Percentiles rank a stretch among this genome's conserved stretches.
Evolutionary conservation across 192 early-diverging fungal genomes (phyloP).

Genomic region (Coemansia sp.): DNA sequence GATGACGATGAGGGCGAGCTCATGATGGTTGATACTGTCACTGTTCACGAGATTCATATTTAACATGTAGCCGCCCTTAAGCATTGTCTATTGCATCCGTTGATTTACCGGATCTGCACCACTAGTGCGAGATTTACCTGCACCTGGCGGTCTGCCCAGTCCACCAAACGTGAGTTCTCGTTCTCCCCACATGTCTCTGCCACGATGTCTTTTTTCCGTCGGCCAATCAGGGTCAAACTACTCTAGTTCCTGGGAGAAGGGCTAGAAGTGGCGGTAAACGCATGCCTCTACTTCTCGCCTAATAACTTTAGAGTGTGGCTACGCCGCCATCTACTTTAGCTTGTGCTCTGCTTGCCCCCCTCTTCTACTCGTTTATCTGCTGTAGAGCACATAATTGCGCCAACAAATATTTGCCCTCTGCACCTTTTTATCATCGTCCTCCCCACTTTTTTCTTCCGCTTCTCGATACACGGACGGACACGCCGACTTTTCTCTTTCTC

Average conservation of each 20-base stretch:
- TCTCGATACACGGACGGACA: neutral
- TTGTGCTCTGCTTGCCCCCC: neutral
- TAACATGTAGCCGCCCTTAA: neutral
- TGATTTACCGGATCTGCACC: neutral
- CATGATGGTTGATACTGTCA: slow-evolving; percentile 20
- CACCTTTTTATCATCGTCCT: neutral
- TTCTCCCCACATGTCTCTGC: neutral
- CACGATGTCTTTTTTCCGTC: neutral
- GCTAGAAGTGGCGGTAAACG: neutral
- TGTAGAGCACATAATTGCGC: slow-evolving; percentile 2
- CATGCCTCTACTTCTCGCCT: slow-evolving; percentile 4
- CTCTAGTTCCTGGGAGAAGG: neutral
- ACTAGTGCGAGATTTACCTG: neutral
- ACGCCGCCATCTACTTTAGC: neutral
- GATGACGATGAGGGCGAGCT: slow-evolving; percentile 9
- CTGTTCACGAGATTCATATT: slow-evolving; percentile 30
- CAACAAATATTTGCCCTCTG: slow-evolving; percentile 3
- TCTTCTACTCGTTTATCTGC: slow-evolving; percentile 3
- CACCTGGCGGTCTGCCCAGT: neutral
- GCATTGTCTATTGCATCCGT: neutral
- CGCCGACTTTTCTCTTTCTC: neutral
- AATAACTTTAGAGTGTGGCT: neutral
- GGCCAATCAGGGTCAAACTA: neutral
- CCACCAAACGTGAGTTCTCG: neutral
- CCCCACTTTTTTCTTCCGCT: neutral